phyloP scores from a whole-genome alignment of 2,329 filamentous ascomycete genomes.

The Aspergillus neoniger region DNA sequence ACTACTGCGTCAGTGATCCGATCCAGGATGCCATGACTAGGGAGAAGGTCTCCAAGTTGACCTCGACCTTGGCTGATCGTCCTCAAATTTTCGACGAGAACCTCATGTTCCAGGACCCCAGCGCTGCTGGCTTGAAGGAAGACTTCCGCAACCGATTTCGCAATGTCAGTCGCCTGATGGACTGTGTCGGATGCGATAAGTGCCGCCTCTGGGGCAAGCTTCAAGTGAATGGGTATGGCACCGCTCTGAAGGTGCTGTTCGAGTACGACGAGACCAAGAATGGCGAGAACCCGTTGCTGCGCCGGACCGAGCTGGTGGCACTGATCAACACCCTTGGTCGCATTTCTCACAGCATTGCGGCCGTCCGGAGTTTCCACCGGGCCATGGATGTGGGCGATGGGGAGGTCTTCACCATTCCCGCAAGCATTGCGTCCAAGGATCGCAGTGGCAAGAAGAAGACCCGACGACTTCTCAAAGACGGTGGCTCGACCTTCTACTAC shows the following conservation, averaged over 20 bases:
- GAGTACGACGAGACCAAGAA: conserved; percentile 75
- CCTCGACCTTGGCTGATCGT: conserved; percentile 65
- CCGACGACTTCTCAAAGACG: conserved; percentile 34
- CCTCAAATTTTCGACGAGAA: conserved; percentile 88
- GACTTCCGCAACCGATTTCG: conserved; percentile 97
- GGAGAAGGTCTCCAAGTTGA: conserved; percentile 75
- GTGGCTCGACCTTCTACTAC: conserved; percentile 37
- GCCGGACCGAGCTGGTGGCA: conserved; percentile 89
- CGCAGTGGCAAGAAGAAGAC: conserved; percentile 16
- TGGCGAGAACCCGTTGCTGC: conserved; percentile 68
- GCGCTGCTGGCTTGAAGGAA: conserved; percentile 76
- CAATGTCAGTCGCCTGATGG: conserved; percentile 96
- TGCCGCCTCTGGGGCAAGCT: conserved; percentile 97
- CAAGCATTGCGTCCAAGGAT: conserved; percentile 29
- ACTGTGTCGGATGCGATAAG: conserved; percentile 98
- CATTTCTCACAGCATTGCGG: conserved; percentile 76
- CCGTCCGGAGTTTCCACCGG: conserved; percentile 70
- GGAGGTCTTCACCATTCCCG: conserved; percentile 31
- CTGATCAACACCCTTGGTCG: conserved; percentile 92
- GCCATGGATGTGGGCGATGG: conserved; percentile 44
- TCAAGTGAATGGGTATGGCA: conserved; percentile 91
- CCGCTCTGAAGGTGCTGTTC: conserved; percentile 92
- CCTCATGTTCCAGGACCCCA: conserved; percentile 80
- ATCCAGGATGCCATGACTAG: conserved; percentile 78
- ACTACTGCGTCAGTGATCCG: conserved; percentile 86